Evolutionary conservation across 176 grass and related monocot species (phyloP).

Genomic region (Melocanna baccifera): DNA sequence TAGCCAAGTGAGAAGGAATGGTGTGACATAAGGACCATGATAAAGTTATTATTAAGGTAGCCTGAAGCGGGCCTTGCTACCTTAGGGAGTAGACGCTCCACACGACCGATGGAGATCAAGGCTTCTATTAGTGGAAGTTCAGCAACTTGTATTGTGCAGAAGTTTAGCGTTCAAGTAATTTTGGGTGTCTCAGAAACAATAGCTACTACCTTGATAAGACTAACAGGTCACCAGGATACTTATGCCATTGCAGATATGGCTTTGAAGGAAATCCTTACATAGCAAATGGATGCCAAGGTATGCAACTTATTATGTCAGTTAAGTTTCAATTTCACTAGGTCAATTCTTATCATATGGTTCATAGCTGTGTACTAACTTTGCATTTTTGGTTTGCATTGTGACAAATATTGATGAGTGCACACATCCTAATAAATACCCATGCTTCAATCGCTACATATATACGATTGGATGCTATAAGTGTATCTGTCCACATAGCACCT

Average conservation of each 20-base stretch:
- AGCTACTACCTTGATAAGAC: slow-evolving; percentile 34
- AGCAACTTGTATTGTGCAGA: slow-evolving; percentile 18
- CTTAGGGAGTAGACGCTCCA: not conserved
- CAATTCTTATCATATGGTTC: not conserved
- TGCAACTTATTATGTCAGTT: not conserved
- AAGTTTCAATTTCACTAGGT: not conserved
- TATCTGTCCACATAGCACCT: not conserved
- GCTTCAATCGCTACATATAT: not conserved
- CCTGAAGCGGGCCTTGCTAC: not conserved
- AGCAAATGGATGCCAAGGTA: slow-evolving; percentile 36
- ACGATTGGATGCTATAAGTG: not conserved
- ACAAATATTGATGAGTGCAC: not conserved
- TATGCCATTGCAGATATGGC: slow-evolving; percentile 24
- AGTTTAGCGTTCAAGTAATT: not conserved
- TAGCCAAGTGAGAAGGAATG: slow-evolving; percentile 6
- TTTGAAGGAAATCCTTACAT: slow-evolving; percentile 48
- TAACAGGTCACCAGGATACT: slow-evolving; percentile 16
- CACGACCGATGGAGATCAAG: not conserved
- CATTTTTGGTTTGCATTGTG: not conserved
- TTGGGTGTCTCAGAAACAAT: slow-evolving; percentile 31
- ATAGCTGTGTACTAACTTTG: not conserved
- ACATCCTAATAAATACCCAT: not conserved
- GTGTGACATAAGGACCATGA: not conserved
- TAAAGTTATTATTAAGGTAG: too few species aligned
- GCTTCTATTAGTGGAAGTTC: slow-evolving; percentile 29